Evolutionary conservation across 2,329 filamentous ascomycete genomes (phyloP), one percentile per base, ranked within the genome.

Genomic region (Phyllosticta ampelicida): DNA sequence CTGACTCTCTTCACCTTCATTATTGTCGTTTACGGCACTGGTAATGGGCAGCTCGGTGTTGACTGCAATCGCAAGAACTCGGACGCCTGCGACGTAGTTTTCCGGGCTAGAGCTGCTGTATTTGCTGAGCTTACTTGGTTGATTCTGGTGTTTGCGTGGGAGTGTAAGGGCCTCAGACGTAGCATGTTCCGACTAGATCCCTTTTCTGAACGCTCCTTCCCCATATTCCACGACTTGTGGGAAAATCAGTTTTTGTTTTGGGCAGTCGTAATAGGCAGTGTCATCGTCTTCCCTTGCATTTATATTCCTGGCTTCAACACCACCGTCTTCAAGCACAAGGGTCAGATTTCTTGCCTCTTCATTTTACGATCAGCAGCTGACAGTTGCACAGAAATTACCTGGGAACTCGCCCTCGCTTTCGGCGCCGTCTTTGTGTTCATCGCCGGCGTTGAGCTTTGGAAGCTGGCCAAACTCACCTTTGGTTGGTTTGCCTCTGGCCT

Each of bases 231-330:
- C 28, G 62, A 65, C 48, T 18, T 66, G 1, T 66, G 61, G 52
- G 58, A 49, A 11, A 66, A 66, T 60, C 59, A 62, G 28, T 66
- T 66, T 48, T 74, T 87, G 19, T 87, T 86, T 76, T 86, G 78
- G 74, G 78, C 83, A 23, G 78, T 87, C 60, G 75, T 80, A 36
- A 67, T 79, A 8, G 83, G 82, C 9, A 80, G 80, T 61, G 62
- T 84, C 23, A 77, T 78, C 2, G 76, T 82, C 0, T 82, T 85
- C 62, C 82, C 82, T 0, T 78, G 79, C 3, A 71, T 85, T 30
- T 66, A 67, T 54, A 65, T 67, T 52, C 65, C 65, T 2, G 64
- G 62, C 13, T 62, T 67, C 54, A 67, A 66, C 57, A 59, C 56
- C 5, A 62, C 52, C 29, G 63, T 66, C 29, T 67, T 67, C 55